A percentile compares a stretch with the other conserved stretches of the same genome.
phyloP scores from a whole-genome alignment of 2,329 filamentous ascomycete genomes.

The Penicillium polonicum region DNA sequence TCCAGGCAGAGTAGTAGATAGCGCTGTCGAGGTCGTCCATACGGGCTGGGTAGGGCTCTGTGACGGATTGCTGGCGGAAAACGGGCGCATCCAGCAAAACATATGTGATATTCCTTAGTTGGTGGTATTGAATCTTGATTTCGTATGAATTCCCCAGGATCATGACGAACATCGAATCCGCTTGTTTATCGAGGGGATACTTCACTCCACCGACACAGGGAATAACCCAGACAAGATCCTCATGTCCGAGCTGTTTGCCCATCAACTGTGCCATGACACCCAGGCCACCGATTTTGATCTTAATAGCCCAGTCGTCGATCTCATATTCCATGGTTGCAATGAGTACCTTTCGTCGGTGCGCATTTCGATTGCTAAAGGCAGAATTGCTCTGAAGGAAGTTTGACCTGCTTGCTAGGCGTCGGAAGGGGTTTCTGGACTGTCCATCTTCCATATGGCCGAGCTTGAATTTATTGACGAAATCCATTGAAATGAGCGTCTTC shows the following conservation, averaged over 20 bases:
- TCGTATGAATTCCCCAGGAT: slow-evolving; percentile 62
- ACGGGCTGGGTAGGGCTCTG: slow-evolving; percentile 63
- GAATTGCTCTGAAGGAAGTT: slow-evolving; percentile 40
- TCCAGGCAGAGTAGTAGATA: slow-evolving; percentile 69
- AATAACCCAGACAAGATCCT: slow-evolving; percentile 66
- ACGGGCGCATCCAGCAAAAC: slow-evolving; percentile 66
- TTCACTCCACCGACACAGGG: slow-evolving; percentile 63
- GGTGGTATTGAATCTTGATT: slow-evolving; percentile 64
- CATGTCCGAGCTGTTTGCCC: slow-evolving; percentile 63
- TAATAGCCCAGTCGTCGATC: slow-evolving; percentile 68
- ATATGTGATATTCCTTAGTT: slow-evolving; percentile 65
- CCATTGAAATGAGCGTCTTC: slow-evolving; percentile 41
- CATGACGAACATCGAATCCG: slow-evolving; percentile 61
- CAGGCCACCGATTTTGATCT: slow-evolving; percentile 69
- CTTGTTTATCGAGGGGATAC: slow-evolving; percentile 59
- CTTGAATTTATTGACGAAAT: slow-evolving; percentile 38
- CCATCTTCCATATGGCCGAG: slow-evolving; percentile 24
- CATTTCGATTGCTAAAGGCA: slow-evolving; percentile 33
- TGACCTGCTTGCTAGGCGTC: slow-evolving; percentile 37
- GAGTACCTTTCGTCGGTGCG: slow-evolving; percentile 55
- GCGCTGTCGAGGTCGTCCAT: slow-evolving; percentile 70
- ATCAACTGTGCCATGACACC: slow-evolving; percentile 70
- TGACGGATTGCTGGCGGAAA: slow-evolving; percentile 62
- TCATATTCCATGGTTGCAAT: slow-evolving; percentile 73
- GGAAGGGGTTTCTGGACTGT: slow-evolving; percentile 35